Conservation (phyloP, 2,329 filamentous ascomycete species). For the Venturia effusa region DNA sequence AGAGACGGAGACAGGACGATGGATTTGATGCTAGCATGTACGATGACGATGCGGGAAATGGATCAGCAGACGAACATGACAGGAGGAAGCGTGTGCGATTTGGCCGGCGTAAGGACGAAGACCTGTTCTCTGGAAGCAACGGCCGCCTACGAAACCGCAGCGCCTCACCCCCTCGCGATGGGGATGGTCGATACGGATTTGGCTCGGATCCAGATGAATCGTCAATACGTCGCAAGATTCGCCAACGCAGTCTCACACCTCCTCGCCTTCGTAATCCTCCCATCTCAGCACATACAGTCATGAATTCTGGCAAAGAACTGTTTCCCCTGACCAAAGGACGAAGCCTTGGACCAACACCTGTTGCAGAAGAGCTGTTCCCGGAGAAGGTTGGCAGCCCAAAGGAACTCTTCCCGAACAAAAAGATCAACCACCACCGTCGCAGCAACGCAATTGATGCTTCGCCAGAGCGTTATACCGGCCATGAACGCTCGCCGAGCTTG, state of each 20-base stretch:
- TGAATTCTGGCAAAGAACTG: constrained; percentile 20
- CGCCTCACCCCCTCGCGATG: constrained; percentile 43
- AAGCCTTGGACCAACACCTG: constrained; percentile 8
- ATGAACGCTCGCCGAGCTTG: constrained; percentile 17
- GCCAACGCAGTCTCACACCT: constrained; percentile 32
- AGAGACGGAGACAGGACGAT: constrained; percentile 33
- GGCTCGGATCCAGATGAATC: constrained; percentile 31
- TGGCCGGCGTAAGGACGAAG: constrained; percentile 15
- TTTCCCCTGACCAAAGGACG: constrained; percentile 17
- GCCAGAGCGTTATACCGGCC: constrained; percentile 3
- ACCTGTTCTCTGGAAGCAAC: constrained; percentile 22
- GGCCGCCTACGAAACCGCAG: constrained; percentile 48
- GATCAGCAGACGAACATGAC: constrained; percentile 17
- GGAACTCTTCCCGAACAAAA: constrained; percentile 29
- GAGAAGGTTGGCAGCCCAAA: constrained; percentile 11
- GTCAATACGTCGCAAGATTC: constrained; percentile 30
- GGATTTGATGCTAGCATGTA: constrained; percentile 73
- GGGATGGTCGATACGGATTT: constrained; percentile 38
- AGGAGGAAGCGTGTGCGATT: constrained; percentile 17
- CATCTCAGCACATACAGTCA: constrained; percentile 15
- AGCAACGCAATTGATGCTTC: constrained; percentile 29
- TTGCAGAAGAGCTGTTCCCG: constrained; percentile 14
- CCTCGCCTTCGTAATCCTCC: constrained; percentile 15
- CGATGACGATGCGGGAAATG: constrained; percentile 41
- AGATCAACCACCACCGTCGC: constrained; percentile 30